phyloP scores from a whole-genome alignment of 1,284 basidiomycete species.

The Sparassis latifolia region DNA sequence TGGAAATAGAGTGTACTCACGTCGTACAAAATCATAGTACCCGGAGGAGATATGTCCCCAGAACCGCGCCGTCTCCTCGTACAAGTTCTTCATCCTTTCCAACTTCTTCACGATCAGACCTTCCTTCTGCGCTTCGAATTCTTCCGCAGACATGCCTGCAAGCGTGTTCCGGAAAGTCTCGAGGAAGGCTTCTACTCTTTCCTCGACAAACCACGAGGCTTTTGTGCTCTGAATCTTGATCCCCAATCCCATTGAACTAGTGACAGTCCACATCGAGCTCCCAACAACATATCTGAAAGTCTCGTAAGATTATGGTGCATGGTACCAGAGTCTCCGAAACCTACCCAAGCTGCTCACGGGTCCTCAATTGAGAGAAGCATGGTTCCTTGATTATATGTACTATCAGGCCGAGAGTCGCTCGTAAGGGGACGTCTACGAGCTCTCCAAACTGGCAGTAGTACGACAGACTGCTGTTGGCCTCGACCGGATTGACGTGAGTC shows the following conservation, averaged over 20 bases:
- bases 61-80: constrained; percentile 22
- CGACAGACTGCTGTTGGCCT: constrained; percentile 21
- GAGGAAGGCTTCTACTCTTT: constrained; percentile 23
- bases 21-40: constrained; percentile 20
- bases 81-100: constrained; percentile 22
- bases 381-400: constrained; percentile 23
- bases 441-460: constrained; percentile 26
- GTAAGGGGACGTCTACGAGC: constrained; percentile 12
- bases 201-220: constrained; percentile 19
- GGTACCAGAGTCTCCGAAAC: neutral
- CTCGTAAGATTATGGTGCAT: neutral
- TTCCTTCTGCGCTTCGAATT: constrained; percentile 18
- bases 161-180: constrained; percentile 15
- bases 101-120: constrained; percentile 22
- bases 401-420: constrained; percentile 17
- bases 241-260: constrained; percentile 19
- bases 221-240: constrained; percentile 24
- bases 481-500: constrained; percentile 18
- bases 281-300: constrained; percentile 21
- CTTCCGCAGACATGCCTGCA: constrained; percentile 11
- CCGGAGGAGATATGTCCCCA: constrained; percentile 22
- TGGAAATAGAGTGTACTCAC: constrained; percentile 14
- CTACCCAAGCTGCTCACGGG: constrained; percentile 26
- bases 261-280: constrained; percentile 12
- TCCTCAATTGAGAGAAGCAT: constrained; percentile 22